Base-by-base conservation (phyloP, 805 yeast species). In the Teunomyces panamensis region DNA sequence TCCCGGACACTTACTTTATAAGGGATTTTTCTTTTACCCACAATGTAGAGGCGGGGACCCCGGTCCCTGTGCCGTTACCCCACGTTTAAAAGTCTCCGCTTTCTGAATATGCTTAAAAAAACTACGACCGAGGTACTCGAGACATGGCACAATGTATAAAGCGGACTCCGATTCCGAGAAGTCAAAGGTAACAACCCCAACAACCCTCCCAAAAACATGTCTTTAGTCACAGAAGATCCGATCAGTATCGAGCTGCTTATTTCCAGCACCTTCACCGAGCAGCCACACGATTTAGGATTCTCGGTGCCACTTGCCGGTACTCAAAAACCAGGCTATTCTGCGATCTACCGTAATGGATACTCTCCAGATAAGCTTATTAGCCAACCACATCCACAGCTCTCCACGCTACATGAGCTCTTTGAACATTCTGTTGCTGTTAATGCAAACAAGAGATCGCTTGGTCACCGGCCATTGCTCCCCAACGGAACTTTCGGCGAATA, bases 341-440 rank as follows among this genome's bases (percentile, higher is more conserved):
- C 79, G 1, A 60, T 78, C 7, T 84, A 73, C 58, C 66, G 89
- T 47, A 80, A 62, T 52, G 39, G 43, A 11, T 56, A 50, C 34
- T 49, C 59, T n/a, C 54, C 55, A 2, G 56, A 57, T 7, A 41
- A 45, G 26, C 56, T 69, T 42, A 64, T 77, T 17, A 63, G 67
- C 10, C 43, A 39, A 51, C 65, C 79, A n/a, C 77, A 77, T 50
- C 75, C 78, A 1, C 56, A 66, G 1, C 60, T 82, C 46, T 56
- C 60, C 47, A 81, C 85, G 0, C 67, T 71, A 39, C 67, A 71
- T 55, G 71, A 69, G 16, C 60, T 77, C 44, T 79, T 81, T 60
- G 65, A 69, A 49, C 67, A 69, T 45, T 57, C 80, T 0, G 73
- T 63, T 1, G 56, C 59, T n/a, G 48, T 57, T 13, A 68, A 67